Conservation (phyloP, 2,329 filamentous ascomycete species). For the Beauveria australis region DNA sequence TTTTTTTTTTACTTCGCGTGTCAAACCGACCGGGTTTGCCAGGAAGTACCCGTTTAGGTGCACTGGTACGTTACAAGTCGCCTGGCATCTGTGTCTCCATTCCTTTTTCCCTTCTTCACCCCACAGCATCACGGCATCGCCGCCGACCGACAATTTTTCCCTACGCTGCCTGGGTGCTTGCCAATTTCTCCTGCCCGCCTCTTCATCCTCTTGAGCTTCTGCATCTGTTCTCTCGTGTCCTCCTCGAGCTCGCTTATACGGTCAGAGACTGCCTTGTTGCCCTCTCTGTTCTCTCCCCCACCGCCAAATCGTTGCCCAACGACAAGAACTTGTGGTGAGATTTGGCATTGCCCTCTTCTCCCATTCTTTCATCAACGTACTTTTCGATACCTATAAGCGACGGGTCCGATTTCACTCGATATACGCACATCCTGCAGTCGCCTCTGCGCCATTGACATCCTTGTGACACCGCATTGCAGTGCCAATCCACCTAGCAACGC, state of each 20-base stretch:
- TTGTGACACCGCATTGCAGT: not conserved
- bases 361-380: not conserved
- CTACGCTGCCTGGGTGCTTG: constrained; percentile 14
- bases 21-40: not conserved
- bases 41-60: not conserved
- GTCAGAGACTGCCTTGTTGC: constrained; percentile 9
- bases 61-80: not conserved
- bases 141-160: constrained; percentile 16
- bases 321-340: not conserved
- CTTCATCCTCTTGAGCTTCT: constrained; percentile 13
- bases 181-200: constrained; percentile 15
- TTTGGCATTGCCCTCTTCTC: constrained; percentile 5
- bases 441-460: constrained; percentile 2
- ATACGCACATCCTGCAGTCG: constrained; percentile 2
- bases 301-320: constrained; percentile 11
- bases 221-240: constrained; percentile 10
- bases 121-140: constrained; percentile 21
- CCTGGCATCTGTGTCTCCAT: constrained; percentile 17
- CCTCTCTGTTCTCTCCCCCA: constrained; percentile 1
- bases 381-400: constrained; percentile 9
- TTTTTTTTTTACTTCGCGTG: constrained; percentile 13
- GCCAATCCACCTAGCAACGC: constrained; percentile 3
- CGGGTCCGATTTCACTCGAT: constrained; percentile 5
- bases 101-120: constrained; percentile 19
- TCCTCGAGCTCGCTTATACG: constrained; percentile 7